A percentile compares a stretch with the other conserved stretches of the same genome.
phyloP scores from a whole-genome alignment of 768 basidiomycete species.

The Mycena sanguinolenta region DNA sequence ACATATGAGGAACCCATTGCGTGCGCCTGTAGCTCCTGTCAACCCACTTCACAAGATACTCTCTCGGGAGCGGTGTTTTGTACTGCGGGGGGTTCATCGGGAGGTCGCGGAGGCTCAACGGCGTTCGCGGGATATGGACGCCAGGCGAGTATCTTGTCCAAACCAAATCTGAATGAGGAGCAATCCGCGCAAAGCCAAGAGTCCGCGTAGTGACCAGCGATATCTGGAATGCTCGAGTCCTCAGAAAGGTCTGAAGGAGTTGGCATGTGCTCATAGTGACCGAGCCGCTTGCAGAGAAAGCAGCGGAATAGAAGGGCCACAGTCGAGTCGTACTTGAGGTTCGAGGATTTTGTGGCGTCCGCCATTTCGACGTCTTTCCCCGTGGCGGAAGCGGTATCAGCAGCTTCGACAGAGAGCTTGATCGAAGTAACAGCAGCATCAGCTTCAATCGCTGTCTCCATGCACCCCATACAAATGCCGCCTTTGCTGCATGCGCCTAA shows the following conservation, averaged over 20 bases:
- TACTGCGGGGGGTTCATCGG: slow-evolving; percentile 60
- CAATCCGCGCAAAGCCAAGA: slow-evolving; percentile 87
- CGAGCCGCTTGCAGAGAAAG: slow-evolving; percentile 82
- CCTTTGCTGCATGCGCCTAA: slow-evolving; percentile 76
- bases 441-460: slow-evolving; percentile 65
- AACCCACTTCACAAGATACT: slow-evolving; percentile 94
- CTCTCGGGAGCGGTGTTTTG: slow-evolving; percentile 80
- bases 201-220: slow-evolving; percentile 68
- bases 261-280: slow-evolving; percentile 85
- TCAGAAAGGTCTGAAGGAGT: slow-evolving; percentile 54
- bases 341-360: slow-evolving; percentile 40
- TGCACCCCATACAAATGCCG: slow-evolving; percentile 84
- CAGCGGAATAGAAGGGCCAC: slow-evolving; percentile 83
- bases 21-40: slow-evolving; percentile 82
- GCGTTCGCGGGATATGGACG: slow-evolving; percentile 81
- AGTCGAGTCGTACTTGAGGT: slow-evolving; percentile 37
- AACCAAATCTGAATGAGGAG: slow-evolving; percentile 71
- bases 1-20: slow-evolving; percentile 95
- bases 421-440: slow-evolving; percentile 48
- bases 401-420: slow-evolving; percentile 35
- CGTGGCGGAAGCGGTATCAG: slow-evolving; percentile 6
- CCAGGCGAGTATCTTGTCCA: slow-evolving; percentile 95
- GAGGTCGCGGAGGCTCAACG: slow-evolving; percentile 60
- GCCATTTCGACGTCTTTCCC: slow-evolving; percentile 52
- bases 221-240: slow-evolving; percentile 52